Evolutionary conservation across 805 yeast species (phyloP), one percentile per base, ranked within the genome.

Genomic region (Yamadazyma insecticola): DNA sequence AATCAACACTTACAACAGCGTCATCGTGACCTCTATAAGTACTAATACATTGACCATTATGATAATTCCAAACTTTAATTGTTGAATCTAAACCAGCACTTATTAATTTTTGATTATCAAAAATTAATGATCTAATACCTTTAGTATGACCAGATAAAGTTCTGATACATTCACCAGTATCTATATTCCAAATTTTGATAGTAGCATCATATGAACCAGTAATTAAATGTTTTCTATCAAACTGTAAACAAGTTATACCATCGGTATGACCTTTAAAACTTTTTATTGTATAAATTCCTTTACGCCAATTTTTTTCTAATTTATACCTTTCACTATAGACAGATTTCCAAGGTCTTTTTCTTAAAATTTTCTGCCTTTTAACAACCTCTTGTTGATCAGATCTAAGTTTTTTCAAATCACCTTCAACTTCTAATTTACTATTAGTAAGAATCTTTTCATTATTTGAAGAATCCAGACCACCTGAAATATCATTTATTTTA

Each of bases 221-320:
- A 62, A 90, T 84, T 26, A 92, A 61, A 40, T 77, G 65, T 39
- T 69, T 70, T 48, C 81, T 72, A 53, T 87, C 84, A 57, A 85
- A 88, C 55, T 87, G 94, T 36, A 92, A 66, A 41, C 95, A 78
- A 28, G 90, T 70, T n/a, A 92, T 81, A 13, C 95, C 95, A 52
- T 85, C 96, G 30, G 77, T 73, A 51, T 89, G 97, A 7, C 95
- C 96, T 37, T 65, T 60, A 49, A 88, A 86, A 32, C 70, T 76
- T 35, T 70, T 77, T 15, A 79, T 57, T 17, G 64, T 63, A 57
- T 77, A 85, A 13, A 70, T 61, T 8, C 96, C 97, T 41, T 80
- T 78, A 39, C 98, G 69, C 98, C 98, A 92, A 57, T 92, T 90
- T 45, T 85, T 76, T 55, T 92, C 98, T 38, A 92, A 88, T 55